These are phyloP conservation scores for Tetrapyrgos nigripes DNA, from an alignment of 1,284 basidiomycete species.

Conservation along the genomic window DNA sequence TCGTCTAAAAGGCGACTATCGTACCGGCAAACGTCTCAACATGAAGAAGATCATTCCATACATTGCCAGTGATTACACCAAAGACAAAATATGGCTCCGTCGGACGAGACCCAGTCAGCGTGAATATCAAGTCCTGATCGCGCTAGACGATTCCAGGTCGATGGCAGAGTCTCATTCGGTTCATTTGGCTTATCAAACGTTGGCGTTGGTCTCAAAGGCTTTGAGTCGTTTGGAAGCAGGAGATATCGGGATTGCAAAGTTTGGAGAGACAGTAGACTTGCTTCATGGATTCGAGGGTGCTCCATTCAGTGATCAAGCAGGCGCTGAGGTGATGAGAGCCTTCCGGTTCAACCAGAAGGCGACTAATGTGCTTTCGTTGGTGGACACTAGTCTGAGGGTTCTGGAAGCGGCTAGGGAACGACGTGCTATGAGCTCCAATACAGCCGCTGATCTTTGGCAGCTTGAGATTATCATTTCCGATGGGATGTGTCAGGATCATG, in stretches of 20 bases:
- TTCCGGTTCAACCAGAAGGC: conserved; percentile 93
- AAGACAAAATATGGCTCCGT: conserved; percentile 99
- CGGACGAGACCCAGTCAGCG: conserved; percentile 93
- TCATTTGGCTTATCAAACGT: conserved; percentile 94
- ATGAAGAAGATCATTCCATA: conserved; percentile 99
- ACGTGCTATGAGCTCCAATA: conserved; percentile 61
- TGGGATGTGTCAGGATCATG: conserved; percentile 97
- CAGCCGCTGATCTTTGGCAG: conserved; percentile 94
- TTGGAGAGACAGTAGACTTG: conserved; percentile 89
- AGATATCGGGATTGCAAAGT: conserved; percentile 91
- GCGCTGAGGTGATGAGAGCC: conserved; percentile 81
- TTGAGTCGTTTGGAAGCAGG: conserved; percentile 94
- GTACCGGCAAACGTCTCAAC: conserved; percentile 97
- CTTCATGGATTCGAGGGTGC: conserved; percentile 87
- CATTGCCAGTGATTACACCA: conserved; percentile 98
- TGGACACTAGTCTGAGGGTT: conserved; percentile 84
- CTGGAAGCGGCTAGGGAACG: conserved; percentile 80
- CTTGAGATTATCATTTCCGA: conserved; percentile 99
- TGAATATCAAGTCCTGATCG: conserved; percentile 96
- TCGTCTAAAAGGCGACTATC: conserved; percentile 95
- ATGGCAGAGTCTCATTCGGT: conserved; percentile 96
- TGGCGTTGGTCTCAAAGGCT: conserved; percentile 92
- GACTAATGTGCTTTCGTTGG: conserved; percentile 87
- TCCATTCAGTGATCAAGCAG: conserved; percentile 80
- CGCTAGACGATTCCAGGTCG: conserved; percentile 95